A percentile compares a stretch with the other conserved stretches of the same genome.
Evolutionary conservation across 257 asterid species (phyloP).

Genomic region (Pogostemon cablin): DNA sequence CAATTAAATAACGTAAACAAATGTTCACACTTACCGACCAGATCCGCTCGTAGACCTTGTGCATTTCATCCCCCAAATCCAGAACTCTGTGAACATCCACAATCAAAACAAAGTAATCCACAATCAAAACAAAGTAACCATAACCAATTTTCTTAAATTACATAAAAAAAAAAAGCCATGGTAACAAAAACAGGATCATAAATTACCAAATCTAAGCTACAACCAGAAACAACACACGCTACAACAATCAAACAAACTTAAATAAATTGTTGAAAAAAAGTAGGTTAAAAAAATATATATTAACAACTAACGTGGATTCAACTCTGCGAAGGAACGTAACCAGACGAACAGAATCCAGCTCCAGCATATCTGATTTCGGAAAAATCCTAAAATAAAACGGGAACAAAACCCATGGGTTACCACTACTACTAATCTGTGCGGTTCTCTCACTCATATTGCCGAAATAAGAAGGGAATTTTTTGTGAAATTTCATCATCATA

Average conservation of each 20-base stretch:
- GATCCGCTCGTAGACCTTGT: conserved; percentile 33
- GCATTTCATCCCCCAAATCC: conserved; percentile 46
- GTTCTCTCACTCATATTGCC: conserved; percentile 19
- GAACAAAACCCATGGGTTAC: conserved; percentile 23
- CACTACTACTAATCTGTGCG: background rate
- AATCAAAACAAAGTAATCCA: conserved; percentile 8
- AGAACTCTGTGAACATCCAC: conserved; percentile 41
- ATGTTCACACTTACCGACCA: conserved; percentile 40
- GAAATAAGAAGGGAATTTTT: background rate
- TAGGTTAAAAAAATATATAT: background rate
- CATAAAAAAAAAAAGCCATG: background rate
- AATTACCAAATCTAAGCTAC: no score
- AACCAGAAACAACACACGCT: background rate
- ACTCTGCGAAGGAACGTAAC: conserved; percentile 43
- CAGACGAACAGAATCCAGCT: conserved; percentile 38
- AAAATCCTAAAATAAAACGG: conserved; percentile 27
- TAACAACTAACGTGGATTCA: conserved; percentile 47
- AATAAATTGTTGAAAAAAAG: background rate
- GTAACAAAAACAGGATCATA: conserved; percentile 1
- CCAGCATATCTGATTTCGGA: conserved; percentile 37
- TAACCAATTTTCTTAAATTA: conserved; percentile 20
- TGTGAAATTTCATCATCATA: conserved; percentile 8
- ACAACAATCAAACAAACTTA: background rate
- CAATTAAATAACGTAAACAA: background rate
- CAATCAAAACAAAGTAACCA: background rate